Evolutionary conservation across 176 grass and related monocot genomes (phyloP).

Genomic region (Leersia perrieri): DNA sequence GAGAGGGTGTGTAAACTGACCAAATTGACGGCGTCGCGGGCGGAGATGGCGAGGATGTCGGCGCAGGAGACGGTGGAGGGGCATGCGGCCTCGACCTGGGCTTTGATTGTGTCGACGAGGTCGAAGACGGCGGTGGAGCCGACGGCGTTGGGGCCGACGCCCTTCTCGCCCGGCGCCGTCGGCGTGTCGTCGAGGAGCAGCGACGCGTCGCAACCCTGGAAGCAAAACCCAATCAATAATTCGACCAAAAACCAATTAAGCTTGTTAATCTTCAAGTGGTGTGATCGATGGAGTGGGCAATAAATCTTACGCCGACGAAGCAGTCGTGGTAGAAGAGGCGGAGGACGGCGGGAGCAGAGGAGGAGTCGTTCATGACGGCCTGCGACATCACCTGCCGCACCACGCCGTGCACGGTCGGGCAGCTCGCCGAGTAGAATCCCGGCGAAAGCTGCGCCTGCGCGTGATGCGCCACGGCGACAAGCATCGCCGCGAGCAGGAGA

Average conservation of each 20-base stretch:
- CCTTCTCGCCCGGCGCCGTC: conserved; percentile 58
- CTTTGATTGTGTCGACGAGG: conserved; percentile 65
- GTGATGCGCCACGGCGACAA: not conserved
- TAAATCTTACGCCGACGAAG: conserved; percentile 40
- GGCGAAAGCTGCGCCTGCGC: conserved; percentile 37
- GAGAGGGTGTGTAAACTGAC: conserved; percentile 14
- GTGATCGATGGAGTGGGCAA: no score
- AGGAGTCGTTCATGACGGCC: conserved; percentile 39
- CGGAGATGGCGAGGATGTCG: conserved; percentile 77
- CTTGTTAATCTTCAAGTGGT: no score
- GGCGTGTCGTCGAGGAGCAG: conserved; percentile 75
- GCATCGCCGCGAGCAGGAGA: not conserved
- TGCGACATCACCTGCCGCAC: conserved; percentile 58
- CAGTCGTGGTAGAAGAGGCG: conserved; percentile 69
- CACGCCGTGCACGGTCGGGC: conserved; percentile 36
- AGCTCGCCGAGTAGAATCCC: conserved; percentile 54
- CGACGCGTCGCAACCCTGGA: conserved; percentile 82
- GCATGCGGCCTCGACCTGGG: conserved; percentile 58
- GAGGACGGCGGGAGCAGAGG: conserved; percentile 44
- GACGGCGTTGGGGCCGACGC: conserved; percentile 61
- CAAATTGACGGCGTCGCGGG: conserved; percentile 62
- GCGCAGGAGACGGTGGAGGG: conserved; percentile 61
- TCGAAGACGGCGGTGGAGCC: conserved; percentile 54
- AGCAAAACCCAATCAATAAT: not conserved
- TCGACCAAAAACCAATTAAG: no score